Percentiles rank a stretch among this genome's conserved stretches.
Evolutionary conservation across 345 rosid genomes (phyloP).

Genomic region (Psidium friedrichsthalianum): DNA sequence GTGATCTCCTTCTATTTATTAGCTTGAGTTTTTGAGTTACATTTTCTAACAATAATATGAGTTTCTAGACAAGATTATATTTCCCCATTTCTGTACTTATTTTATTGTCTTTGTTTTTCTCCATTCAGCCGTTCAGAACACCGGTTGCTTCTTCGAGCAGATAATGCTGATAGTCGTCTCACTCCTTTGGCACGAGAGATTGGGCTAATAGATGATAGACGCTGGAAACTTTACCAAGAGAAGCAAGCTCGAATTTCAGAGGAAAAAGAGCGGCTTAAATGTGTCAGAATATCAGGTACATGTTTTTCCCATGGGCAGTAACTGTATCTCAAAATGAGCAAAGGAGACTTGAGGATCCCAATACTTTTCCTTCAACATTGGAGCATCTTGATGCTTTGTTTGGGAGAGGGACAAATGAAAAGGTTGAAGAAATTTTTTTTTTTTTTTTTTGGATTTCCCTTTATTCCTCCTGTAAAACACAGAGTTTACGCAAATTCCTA

Average conservation of each 20-base stretch:
- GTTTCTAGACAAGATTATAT: background rate
- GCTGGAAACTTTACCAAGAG: constrained; percentile 81
- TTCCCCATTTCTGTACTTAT: background rate
- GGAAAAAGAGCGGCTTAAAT: constrained; percentile 69
- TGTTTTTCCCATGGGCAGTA: background rate
- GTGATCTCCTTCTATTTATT: too few species aligned
- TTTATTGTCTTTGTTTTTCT: background rate
- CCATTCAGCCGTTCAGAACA: constrained; percentile 81
- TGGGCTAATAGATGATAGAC: constrained; percentile 86
- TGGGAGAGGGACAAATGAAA: background rate
- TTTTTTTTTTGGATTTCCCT: too few species aligned
- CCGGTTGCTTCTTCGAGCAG: constrained; percentile 84
- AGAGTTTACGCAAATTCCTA: background rate
- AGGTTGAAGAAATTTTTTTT: background rate
- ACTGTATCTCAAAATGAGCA: background rate
- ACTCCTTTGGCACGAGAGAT: constrained; percentile 87
- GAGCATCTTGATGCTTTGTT: background rate
- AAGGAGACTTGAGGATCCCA: background rate
- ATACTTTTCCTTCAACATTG: background rate
- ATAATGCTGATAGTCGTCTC: constrained; percentile 97
- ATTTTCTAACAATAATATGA: background rate
- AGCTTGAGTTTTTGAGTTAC: too few species aligned
- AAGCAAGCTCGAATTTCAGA: constrained; percentile 74
- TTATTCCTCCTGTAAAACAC: background rate
- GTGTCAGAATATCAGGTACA: constrained; percentile 78